Base-by-base conservation (phyloP, 371 early-diverging fungal genomes). In the Gilbertella persicaria region DNA sequence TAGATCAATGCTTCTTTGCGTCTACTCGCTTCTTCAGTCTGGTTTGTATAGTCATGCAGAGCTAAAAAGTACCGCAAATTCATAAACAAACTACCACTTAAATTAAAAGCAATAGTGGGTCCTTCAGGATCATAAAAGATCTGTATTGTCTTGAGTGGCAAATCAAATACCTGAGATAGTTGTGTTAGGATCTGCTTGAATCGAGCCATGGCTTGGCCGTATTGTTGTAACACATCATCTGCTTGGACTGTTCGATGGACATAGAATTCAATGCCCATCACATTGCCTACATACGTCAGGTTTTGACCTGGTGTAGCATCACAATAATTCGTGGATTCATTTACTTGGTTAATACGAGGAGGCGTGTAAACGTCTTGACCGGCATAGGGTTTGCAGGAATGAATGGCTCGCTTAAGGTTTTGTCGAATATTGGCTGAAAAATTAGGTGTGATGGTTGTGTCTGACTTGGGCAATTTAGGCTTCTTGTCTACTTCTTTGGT, bases 61-160 rank as follows among this genome's bases (percentile, higher is more conserved):
- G 80, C 84, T 7, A 88, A 63, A 67, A 86, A 95, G 66, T 79
- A 93, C 21, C 92, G 61, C 42, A 88, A 58, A 52, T 96, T 96
- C 78, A 96, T 90, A 64, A 93, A 96, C 26, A 96, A 64, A 23
- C 90, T 73, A 3, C 87, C 82, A 24, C 75, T 84, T 4, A 86
- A 73, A 53, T 95, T 93, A 60, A 94, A 94, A 2, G 95, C 95
- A 62, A 94, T 87, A 0, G 89, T 80, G 0, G 73, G 59, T 0
- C 90, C 89, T 19, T 74, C 66, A 0, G 62, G 61, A 57, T 94
- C 95, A 57, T 83, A 89, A 58, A 84, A 95, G 7, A 96, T 76
- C 52, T 93, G 90, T 38, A 94, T 60, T 0, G 82, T 75, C 6
- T 66, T 50, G 0, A 66, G 58, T 5, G 64, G 60, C 7, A 92